phyloP scores from a whole-genome alignment of 192 early-diverging fungal genomes.

The Gigaspora rosea region DNA sequence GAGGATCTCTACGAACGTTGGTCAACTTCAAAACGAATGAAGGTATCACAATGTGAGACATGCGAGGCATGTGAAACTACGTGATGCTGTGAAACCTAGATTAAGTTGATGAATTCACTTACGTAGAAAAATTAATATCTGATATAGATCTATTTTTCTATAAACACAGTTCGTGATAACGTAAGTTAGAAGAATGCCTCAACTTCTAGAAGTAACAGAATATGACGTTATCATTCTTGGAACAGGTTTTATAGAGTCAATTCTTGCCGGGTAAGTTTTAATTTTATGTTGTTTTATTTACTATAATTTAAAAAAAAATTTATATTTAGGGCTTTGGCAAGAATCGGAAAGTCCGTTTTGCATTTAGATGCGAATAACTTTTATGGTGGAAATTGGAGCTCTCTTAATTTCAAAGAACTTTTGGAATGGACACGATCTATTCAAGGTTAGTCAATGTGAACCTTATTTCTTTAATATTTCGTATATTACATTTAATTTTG shows the following conservation, averaged over 20 bases:
- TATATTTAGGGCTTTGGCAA: conserved; percentile 59
- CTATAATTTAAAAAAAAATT: not conserved
- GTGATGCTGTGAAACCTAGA: too few species aligned
- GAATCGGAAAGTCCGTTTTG: conserved; percentile 68
- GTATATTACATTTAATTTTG: not conserved
- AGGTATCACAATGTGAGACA: too few species aligned
- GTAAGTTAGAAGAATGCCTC: conserved; percentile 11
- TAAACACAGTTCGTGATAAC: too few species aligned
- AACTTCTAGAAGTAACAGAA: conserved; percentile 43
- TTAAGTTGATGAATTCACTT: too few species aligned
- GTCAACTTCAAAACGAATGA: too few species aligned
- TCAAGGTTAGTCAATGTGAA: conserved; percentile 25
- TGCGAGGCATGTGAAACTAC: too few species aligned
- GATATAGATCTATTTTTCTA: too few species aligned
- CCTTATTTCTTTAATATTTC: not conserved
- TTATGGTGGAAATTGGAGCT: conserved; percentile 77
- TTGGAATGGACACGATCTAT: conserved; percentile 43
- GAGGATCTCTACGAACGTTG: too few species aligned
- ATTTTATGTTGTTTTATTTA: not conserved
- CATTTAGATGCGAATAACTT: conserved; percentile 80
- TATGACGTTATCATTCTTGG: conserved; percentile 87
- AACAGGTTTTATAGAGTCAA: conserved; percentile 79
- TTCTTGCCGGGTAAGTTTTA: conserved; percentile 68
- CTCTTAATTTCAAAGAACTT: conserved; percentile 56
- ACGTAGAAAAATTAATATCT: too few species aligned